Base-by-base conservation (phyloP, 2,329 filamentous ascomycete genomes). In the Mycogone perniciosa region DNA sequence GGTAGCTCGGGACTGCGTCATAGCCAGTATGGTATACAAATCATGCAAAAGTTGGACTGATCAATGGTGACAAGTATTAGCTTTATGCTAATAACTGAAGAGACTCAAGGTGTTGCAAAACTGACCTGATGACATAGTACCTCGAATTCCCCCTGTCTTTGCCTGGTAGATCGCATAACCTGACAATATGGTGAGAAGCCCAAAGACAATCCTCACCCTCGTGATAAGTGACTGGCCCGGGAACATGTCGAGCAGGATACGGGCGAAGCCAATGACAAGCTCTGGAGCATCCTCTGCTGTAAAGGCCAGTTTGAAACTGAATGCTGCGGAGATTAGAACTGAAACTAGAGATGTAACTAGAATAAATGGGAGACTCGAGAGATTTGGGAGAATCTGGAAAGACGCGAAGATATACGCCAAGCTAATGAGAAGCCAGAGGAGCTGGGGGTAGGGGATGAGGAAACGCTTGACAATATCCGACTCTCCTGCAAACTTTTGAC, bases 401-500 rank as follows among this genome's bases (percentile, higher is more conserved):
- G 70, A 74, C 6, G 83, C 71, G 59, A 83, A 76, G 11, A 81
- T 65, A 64, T 96, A 96, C 1, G 85, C 84, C 9, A 77, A 65
- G 37, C 82, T 73, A 26, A 95, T 76, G 7, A 95, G 69, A 2
- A 67, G 58, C 93, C 93, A 99, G 4, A 99, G 79, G 0, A 87
- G 62, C 30, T 74, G 66, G 2, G 83, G 82, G 51, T 88, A 78
- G 0, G 77, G 71, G 11, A 77, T 71, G 48, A 95, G 73, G 62
- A 89, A 86, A 5, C 68, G 73, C 53, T 86, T 88, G 55, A 88
- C 87, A 42, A 97, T 88, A 62, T 97, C 93, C 29, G 89, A 82
- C 37, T 85, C 86, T n/a, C 91, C 91, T 1, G 93, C 86, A 60
- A 89, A 91, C 67, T 99, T 99, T 64, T 97, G 92, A 4, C 93